phyloP scores from a whole-genome alignment of 2,329 filamentous ascomycete genomes.

The Colletotrichum coccodes region DNA sequence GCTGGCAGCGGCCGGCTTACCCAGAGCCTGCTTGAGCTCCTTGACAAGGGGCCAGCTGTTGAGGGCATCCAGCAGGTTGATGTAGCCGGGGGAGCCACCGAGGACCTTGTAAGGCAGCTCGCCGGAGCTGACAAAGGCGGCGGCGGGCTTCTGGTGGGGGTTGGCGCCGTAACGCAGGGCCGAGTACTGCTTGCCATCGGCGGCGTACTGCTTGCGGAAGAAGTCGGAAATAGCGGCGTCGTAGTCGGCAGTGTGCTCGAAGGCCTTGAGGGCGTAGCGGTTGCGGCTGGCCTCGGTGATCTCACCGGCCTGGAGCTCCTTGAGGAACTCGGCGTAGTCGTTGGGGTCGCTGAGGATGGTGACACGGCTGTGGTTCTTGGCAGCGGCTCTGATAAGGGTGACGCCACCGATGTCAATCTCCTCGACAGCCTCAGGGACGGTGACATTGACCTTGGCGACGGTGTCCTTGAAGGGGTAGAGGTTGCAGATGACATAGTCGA shows the following conservation, averaged over 20 bases:
- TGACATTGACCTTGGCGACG: constrained; percentile 95
- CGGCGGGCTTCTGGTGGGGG: constrained; percentile 96
- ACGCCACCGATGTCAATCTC: constrained; percentile 99
- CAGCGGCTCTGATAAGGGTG: constrained; percentile 93
- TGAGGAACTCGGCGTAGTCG: constrained; percentile 94
- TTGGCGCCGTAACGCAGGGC: constrained; percentile 95
- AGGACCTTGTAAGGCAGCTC: constrained; percentile 95
- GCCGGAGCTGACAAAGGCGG: constrained; percentile 79
- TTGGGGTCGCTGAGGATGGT: constrained; percentile 94
- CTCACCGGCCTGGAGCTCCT: constrained; percentile 87
- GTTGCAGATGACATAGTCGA: constrained; percentile 97
- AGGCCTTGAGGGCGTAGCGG: constrained; percentile 94
- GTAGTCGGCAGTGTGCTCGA: constrained; percentile 98
- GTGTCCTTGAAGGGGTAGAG: constrained; percentile 99
- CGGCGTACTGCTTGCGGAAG: constrained; percentile 97
- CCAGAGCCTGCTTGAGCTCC: constrained; percentile 90
- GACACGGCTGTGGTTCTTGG: constrained; percentile 96
- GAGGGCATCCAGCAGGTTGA: constrained; percentile 95
- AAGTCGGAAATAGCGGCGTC: constrained; percentile 94
- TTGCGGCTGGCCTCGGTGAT: constrained; percentile 88
- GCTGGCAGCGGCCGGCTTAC: constrained; percentile 90
- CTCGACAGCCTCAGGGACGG: constrained; percentile 94
- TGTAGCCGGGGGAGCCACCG: constrained; percentile 89
- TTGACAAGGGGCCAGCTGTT: constrained; percentile 98
- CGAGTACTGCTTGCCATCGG: constrained; percentile 83